Conservation (phyloP, 2,329 filamentous ascomycete species). For the Cadophora gregata region DNA sequence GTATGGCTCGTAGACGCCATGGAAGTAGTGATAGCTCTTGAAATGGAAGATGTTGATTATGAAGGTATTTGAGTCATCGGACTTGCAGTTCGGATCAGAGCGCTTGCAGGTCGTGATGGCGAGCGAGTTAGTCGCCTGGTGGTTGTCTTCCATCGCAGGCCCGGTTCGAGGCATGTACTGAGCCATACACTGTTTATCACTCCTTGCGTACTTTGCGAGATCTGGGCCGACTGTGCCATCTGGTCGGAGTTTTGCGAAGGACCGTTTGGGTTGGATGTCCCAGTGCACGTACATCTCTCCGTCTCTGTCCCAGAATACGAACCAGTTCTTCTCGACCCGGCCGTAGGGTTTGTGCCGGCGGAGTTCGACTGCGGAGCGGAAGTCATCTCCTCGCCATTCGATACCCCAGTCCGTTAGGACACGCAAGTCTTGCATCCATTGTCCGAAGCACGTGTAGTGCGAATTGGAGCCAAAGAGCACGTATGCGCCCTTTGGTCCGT, state of each 20-base stretch:
- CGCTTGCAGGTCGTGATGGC: conserved; percentile 59
- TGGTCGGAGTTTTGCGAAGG: conserved; percentile 52
- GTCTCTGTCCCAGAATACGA: conserved; percentile 61
- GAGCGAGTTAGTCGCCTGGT: conserved; percentile 66
- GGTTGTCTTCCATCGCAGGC: conserved; percentile 53
- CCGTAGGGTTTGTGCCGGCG: conserved; percentile 54
- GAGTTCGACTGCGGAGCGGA: conserved; percentile 53
- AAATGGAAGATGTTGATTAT: conserved; percentile 61
- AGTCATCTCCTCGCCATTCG: conserved; percentile 35
- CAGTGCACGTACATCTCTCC: conserved; percentile 58
- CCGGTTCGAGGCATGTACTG: conserved; percentile 52
- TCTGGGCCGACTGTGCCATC: conserved; percentile 56
- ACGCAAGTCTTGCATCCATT: conserved; percentile 61
- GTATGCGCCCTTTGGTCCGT: conserved; percentile 56
- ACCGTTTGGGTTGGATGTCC: conserved; percentile 56
- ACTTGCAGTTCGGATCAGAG: conserved; percentile 51
- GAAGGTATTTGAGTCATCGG: conserved; percentile 56
- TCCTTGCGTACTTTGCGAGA: conserved; percentile 48
- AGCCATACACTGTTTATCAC: conserved; percentile 54
- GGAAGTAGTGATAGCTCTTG: conserved; percentile 56
- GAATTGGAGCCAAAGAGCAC: conserved; percentile 63
- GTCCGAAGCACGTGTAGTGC: conserved; percentile 59
- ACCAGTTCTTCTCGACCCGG: conserved; percentile 66
- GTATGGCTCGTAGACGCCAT: conserved; percentile 62
- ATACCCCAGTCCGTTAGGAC: conserved; percentile 53